A percentile compares a stretch with the other conserved stretches of the same genome.
Evolutionary conservation across 257 asterid species (phyloP).

Genomic region (Datura wrightii): DNA sequence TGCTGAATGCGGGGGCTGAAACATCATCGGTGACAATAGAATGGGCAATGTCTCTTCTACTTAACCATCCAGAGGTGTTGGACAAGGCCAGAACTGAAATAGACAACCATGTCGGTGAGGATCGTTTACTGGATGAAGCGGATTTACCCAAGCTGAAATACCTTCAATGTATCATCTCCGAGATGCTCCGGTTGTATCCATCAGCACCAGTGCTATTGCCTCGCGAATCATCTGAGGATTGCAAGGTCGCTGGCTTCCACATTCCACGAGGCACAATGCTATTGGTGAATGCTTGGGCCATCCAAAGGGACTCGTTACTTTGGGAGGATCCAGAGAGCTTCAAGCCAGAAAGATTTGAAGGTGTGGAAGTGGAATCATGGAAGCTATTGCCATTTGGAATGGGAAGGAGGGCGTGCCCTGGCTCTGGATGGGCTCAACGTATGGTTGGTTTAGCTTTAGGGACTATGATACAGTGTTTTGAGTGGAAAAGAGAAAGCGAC

Average conservation of each 20-base stretch:
- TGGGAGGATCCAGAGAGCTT: constrained; percentile 66
- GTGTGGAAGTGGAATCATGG: constrained; percentile 34
- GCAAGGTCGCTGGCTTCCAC: constrained; percentile 57
- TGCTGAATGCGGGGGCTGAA: constrained; percentile 61
- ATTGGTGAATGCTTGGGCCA: constrained; percentile 68
- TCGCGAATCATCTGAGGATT: constrained; percentile 59
- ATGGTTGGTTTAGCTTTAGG: constrained; percentile 56
- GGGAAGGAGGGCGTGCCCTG: constrained; percentile 85
- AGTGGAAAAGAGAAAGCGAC: constrained; percentile 54
- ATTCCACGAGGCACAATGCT: constrained; percentile 62
- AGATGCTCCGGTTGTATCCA: constrained; percentile 59
- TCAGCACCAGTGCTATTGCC: constrained; percentile 59
- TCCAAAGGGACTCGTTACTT: constrained; percentile 61
- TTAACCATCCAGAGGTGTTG: constrained; percentile 60
- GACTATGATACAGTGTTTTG: constrained; percentile 61
- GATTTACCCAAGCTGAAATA: constrained; percentile 61
- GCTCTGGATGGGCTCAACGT: constrained; percentile 57
- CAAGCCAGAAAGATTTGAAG: constrained; percentile 62
- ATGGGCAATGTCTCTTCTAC: constrained; percentile 68
- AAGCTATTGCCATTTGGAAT: constrained; percentile 67
- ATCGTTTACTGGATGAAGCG: constrained; percentile 52
- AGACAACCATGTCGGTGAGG: constrained; percentile 48
- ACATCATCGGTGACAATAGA: constrained; percentile 61
- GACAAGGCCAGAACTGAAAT: constrained; percentile 62
- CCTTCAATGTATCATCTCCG: constrained; percentile 51